phyloP scores from a whole-genome alignment of 2,329 filamentous ascomycete genomes.

The Clarireedia monteithiana region DNA sequence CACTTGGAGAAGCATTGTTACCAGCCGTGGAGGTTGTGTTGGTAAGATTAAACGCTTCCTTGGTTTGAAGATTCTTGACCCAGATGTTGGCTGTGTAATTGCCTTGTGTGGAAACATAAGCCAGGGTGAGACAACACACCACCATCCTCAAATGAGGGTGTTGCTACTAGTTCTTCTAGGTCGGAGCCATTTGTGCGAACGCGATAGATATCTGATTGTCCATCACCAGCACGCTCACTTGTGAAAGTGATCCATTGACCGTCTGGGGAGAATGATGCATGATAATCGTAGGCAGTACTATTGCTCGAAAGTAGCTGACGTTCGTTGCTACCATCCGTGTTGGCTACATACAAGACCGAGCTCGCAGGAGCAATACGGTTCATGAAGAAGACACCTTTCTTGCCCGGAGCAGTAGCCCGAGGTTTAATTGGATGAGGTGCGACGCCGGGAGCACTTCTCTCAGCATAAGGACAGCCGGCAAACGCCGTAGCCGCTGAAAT shows the following conservation, averaged over 20 bases:
- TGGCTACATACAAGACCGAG: conserved; percentile 27
- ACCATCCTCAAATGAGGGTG: conserved; percentile 32
- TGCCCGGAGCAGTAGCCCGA: neutral
- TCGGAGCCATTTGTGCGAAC: conserved; percentile 30
- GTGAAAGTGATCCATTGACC: conserved; percentile 35
- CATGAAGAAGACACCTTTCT: conserved; percentile 23
- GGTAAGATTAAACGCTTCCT: conserved; percentile 30
- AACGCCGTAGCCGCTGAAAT: neutral
- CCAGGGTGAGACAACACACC: conserved; percentile 31
- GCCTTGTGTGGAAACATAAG: conserved; percentile 34
- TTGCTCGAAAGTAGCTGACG: conserved; percentile 26
- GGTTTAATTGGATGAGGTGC: neutral
- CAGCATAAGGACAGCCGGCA: neutral
- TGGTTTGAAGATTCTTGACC: conserved; percentile 32
- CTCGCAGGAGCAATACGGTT: conserved; percentile 32
- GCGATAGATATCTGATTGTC: conserved; percentile 35
- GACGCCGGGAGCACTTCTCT: neutral
- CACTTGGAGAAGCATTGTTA: conserved; percentile 16
- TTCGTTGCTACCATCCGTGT: conserved; percentile 34
- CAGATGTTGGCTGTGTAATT: conserved; percentile 34
- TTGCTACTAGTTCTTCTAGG: conserved; percentile 29
- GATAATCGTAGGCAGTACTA: conserved; percentile 32
- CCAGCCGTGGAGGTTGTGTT: conserved; percentile 25
- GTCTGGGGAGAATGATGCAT: conserved; percentile 31
- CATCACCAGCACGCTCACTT: conserved; percentile 36